Evolutionary conservation across 257 asterid genomes (phyloP).

Genomic region (Coffea canephora): DNA sequence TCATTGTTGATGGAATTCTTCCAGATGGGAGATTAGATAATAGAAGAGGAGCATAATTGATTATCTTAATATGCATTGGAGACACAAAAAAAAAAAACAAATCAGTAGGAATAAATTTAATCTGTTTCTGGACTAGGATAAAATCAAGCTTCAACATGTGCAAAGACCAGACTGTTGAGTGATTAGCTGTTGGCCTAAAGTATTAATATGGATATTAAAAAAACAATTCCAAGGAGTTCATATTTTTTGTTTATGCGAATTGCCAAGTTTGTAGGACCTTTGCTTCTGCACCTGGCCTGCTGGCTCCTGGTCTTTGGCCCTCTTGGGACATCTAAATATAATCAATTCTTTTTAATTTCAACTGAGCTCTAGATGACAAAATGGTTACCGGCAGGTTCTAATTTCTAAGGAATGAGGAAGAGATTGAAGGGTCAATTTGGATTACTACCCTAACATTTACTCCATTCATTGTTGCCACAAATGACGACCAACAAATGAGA

Average conservation of each 20-base stretch:
- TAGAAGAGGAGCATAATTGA: neutral
- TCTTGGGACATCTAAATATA: neutral
- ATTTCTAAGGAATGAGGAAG: neutral
- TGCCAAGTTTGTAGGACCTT: neutral
- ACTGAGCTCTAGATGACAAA: neutral
- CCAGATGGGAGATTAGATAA: neutral
- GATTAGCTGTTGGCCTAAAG: neutral
- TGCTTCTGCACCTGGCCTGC: neutral
- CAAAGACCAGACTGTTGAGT: neutral
- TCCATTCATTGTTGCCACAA: neutral
- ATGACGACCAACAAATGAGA: neutral
- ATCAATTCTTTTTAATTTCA: neutral
- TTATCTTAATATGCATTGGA: neutral
- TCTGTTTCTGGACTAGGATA: neutral
- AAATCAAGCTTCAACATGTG: neutral
- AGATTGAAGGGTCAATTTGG: neutral
- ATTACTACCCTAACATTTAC: neutral
- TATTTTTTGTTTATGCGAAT: neutral
- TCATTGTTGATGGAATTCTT: neutral
- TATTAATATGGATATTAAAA: neutral
- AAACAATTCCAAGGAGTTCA: neutral
- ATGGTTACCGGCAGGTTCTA: neutral
- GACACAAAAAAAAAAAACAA: neutral
- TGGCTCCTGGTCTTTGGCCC: neutral
- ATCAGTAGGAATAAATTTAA: neutral